Base-by-base conservation (phyloP, 1,284 basidiomycete genomes). In the Stygiomarasmius scandens region DNA sequence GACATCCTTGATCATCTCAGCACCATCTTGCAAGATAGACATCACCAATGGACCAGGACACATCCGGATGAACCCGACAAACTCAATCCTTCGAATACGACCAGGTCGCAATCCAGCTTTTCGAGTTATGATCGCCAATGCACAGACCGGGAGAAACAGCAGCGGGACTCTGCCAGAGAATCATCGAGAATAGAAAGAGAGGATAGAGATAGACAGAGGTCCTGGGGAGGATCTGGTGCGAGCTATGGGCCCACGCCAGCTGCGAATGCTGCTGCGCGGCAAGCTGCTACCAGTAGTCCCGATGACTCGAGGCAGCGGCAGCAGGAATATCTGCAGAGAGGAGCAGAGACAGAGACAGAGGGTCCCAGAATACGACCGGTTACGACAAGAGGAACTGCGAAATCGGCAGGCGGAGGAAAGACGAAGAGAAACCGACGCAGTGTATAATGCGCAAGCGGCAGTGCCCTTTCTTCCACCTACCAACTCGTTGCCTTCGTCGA, bases 1-100 rank as follows among this genome's bases (percentile, higher is more conserved):
- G 81, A 87, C 55, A 87, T 89, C 53, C 75, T 90, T 32, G 74
- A 76, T 59, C 73, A 74, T 59, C 77, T 85, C 16, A 69, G 77
- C 32, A 72, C 77, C 12, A 63, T 69, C 11, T 74, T 85, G n/a
- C 75, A 83, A 36, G 76, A 82, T 46, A 76, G 81, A n/a, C 78
- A 79, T 56, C 79, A 82, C 52, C 71, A 72, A 46, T 85, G 83
- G 83, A 64, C 66, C 6, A 62, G 65, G 14, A 69, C 73, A 48
- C 68, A 79, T 55, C 69, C 71, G 2, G 56, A 67, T 25, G 61
- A 44, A 43, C 38, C 38, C 5, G 59, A 55, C n/a, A 55, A 56
- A n/a, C 34, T 38, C 11, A 43, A 50, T 29, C 44, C 55, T 11
- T 27, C 55, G 36, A 52, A 9, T 8, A 29, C 52, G 32, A 20